A percentile compares a stretch with the other conserved stretches of the same genome.
Evolutionary conservation across 2,329 filamentous ascomycete genomes (phyloP).

Genomic region (Ceratocystis lukuohia): DNA sequence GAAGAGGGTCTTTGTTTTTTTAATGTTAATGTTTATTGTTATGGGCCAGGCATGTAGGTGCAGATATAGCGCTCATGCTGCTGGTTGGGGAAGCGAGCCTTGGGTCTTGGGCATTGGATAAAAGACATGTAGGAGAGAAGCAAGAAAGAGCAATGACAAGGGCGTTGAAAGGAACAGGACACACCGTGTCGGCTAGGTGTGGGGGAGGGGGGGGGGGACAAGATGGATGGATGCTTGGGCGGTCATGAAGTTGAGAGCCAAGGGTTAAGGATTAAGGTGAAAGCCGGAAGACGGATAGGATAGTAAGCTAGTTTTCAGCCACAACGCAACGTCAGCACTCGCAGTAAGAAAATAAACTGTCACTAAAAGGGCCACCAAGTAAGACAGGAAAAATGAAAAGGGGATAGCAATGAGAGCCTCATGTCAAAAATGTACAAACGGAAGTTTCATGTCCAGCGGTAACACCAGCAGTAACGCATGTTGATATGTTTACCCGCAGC

Average conservation of each 20-base stretch:
- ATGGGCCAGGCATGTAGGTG: too few relatives aligned
- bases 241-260: too few relatives aligned
- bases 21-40: neutral
- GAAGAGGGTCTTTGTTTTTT: constrained; percentile 1
- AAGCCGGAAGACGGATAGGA: too few relatives aligned
- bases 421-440: too few relatives aligned
- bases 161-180: neutral
- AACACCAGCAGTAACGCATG: too few relatives aligned
- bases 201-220: neutral
- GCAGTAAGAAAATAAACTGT: neutral
- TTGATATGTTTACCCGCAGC: too few relatives aligned
- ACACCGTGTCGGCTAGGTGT: neutral
- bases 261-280: too few relatives aligned
- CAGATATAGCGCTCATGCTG: neutral
- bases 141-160: neutral
- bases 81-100: neutral
- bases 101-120: neutral
- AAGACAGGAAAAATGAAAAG: neutral
- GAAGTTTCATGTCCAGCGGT: too few relatives aligned
- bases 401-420: neutral
- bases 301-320: too few relatives aligned
- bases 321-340: neutral
- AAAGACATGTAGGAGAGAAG: neutral
- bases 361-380: neutral
- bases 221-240: neutral